Percentiles rank a stretch among this genome's conserved stretches.
Evolutionary conservation across 352 stramenopile species (phyloP).

Genomic region (Phytophthora pistaciae): DNA sequence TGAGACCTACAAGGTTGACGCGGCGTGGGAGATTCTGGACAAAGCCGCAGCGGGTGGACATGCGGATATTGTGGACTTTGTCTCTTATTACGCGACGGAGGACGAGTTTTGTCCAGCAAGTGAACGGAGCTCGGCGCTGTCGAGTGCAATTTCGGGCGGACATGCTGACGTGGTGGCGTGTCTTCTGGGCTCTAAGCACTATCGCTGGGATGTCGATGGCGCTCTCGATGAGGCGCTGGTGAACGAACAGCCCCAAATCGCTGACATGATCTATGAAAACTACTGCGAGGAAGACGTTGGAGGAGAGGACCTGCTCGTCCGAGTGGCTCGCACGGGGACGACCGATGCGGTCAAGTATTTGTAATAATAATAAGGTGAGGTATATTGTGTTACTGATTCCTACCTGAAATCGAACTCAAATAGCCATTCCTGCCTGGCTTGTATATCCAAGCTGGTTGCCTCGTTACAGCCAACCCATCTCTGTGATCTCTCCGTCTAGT

Average conservation of each 20-base stretch:
- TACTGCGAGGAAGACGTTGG: neutral
- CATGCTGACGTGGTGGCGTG: constrained; percentile 1
- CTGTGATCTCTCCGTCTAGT: too few species aligned
- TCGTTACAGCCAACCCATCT: too few species aligned
- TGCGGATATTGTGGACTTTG: neutral
- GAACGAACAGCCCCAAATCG: neutral
- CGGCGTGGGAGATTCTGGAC: neutral
- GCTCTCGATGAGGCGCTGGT: constrained; percentile 1
- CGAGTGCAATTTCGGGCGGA: constrained; percentile 4
- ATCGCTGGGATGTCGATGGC: neutral
- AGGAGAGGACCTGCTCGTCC: neutral
- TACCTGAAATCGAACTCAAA: too few species aligned
- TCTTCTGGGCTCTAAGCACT: neutral
- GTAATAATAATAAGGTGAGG: too few species aligned
- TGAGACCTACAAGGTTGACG: neutral
- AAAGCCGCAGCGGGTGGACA: neutral
- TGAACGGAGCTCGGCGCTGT: neutral
- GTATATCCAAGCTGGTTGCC: too few species aligned
- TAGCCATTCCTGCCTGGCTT: too few species aligned
- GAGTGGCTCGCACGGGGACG: neutral
- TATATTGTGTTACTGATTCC: too few species aligned
- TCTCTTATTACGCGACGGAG: neutral
- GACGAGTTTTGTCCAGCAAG: neutral
- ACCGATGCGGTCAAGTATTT: neutral
- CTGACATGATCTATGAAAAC: neutral